Conservation (phyloP, 2,329 filamentous ascomycete genomes). For the Colletotrichum scovillei region DNA sequence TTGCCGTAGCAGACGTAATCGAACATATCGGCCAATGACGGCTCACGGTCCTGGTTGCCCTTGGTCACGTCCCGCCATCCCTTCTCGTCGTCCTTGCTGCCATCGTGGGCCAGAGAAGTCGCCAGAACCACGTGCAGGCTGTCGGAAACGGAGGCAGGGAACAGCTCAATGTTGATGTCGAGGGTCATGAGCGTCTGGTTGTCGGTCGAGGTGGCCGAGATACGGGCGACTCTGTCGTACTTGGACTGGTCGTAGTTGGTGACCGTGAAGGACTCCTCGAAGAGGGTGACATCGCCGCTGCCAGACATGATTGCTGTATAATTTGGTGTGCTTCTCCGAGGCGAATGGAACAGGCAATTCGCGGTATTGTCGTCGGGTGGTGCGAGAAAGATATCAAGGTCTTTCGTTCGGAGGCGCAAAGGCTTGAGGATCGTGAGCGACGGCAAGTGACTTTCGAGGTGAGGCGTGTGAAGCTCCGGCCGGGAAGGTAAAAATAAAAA, state of each 20-base stretch:
- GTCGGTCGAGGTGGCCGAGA: constrained; percentile 81
- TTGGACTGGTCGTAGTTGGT: constrained; percentile 84
- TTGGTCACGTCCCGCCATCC: constrained; percentile 84
- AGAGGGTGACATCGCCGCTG: constrained; percentile 89
- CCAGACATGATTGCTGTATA: constrained; percentile 51
- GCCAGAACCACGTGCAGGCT: constrained; percentile 84
- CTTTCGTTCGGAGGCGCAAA: not conserved
- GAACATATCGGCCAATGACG: constrained; percentile 80
- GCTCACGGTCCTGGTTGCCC: constrained; percentile 58
- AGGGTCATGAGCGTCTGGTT: constrained; percentile 81
- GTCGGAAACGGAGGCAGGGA: constrained; percentile 80
- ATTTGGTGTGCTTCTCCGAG: not conserved
- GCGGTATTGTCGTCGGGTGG: not conserved
- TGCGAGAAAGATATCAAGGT: not conserved
- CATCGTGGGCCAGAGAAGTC: constrained; percentile 87
- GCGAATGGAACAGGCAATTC: not conserved
- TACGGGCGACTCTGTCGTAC: constrained; percentile 94
- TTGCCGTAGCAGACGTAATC: constrained; percentile 92
- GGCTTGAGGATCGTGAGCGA: not conserved
- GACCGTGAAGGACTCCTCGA: constrained; percentile 91
- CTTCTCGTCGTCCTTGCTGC: constrained; percentile 78
- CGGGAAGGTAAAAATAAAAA: not conserved
- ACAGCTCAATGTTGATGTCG: constrained; percentile 95
- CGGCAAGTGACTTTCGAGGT: not conserved
- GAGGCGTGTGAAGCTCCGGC: not conserved